A percentile compares a stretch with the other conserved stretches of the same genome.
These are phyloP conservation scores for Boletus rex-veris DNA, from an alignment of 768 basidiomycete species.

Conservation along the genomic window DNA sequence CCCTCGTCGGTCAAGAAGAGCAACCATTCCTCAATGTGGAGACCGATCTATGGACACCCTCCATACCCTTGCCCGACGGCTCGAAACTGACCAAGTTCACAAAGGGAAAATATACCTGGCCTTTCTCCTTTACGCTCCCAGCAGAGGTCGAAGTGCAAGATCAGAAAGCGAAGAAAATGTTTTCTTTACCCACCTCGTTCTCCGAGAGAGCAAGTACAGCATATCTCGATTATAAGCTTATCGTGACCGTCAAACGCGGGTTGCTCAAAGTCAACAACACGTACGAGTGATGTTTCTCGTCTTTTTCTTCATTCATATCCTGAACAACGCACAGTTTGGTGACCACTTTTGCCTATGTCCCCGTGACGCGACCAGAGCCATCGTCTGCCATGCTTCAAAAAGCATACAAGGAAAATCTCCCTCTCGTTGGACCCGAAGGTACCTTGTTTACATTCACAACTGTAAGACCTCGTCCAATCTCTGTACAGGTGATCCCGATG, in stretches of 20 bases:
- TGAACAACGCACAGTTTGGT: conserved; percentile 25
- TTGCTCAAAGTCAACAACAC: conserved; percentile 48
- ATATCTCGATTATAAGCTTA: conserved; percentile 54
- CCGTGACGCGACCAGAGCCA: conserved; percentile 31
- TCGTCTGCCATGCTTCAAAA: conserved; percentile 37
- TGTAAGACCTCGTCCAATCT: not conserved
- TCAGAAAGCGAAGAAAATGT: conserved; percentile 34
- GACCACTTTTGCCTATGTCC: conserved; percentile 33
- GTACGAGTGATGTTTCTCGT: conserved; percentile 28
- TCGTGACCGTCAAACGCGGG: conserved; percentile 48
- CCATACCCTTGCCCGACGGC: conserved; percentile 21
- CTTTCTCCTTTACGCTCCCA: conserved; percentile 48
- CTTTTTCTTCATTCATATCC: not conserved
- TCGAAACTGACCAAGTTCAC: conserved; percentile 34
- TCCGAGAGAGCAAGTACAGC: conserved; percentile 53
- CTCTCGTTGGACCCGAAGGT: conserved; percentile 36
- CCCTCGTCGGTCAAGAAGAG: conserved; percentile 55
- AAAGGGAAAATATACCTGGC: conserved; percentile 45
- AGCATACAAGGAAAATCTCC: conserved; percentile 33
- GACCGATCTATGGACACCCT: conserved; percentile 41
- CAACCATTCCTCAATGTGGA: conserved; percentile 42
- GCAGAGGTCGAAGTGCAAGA: conserved; percentile 38
- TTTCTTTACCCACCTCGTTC: conserved; percentile 50
- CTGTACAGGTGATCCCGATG: conserved; percentile 35
- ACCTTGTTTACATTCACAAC: not conserved